These are phyloP conservation scores for Pleurotus eryngii DNA, from an alignment of 768 basidiomycete genomes.

Conservation along the genomic window DNA sequence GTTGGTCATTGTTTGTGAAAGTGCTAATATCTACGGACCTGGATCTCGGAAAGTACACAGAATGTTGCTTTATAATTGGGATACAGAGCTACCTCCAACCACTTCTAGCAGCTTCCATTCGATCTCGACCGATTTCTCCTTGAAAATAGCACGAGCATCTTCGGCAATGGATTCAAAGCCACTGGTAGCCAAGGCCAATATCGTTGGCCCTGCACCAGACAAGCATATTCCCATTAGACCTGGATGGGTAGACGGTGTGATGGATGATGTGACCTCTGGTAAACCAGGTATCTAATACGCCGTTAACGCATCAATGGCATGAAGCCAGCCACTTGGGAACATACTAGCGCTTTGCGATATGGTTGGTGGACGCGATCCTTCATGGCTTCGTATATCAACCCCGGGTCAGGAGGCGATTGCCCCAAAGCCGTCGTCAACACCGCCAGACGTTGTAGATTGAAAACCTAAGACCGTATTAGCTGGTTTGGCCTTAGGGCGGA, in stretches of 20 bases:
- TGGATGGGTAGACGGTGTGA: conserved; percentile 87
- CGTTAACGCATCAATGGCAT: background rate
- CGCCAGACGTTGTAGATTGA: conserved; percentile 94
- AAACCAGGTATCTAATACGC: conserved; percentile 84
- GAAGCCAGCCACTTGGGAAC: conserved; percentile 20
- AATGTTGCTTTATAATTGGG: background rate
- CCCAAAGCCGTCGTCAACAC: conserved; percentile 94
- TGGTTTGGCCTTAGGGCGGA: too few relatives aligned
- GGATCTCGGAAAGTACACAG: too few relatives aligned
- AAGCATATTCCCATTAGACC: conserved; percentile 97
- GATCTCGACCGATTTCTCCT: conserved; percentile 67
- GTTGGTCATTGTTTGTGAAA: too few relatives aligned
- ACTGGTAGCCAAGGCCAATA: conserved; percentile 86
- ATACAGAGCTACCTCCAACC: conserved; percentile 38
- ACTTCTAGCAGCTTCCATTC: conserved; percentile 89
- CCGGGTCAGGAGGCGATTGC: conserved; percentile 87
- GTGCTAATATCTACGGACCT: too few relatives aligned
- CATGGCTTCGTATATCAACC: conserved; percentile 99
- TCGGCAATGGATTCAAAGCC: conserved; percentile 85
- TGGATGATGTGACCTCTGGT: conserved; percentile 83
- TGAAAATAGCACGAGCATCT: conserved; percentile 75
- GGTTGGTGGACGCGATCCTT: conserved; percentile 98
- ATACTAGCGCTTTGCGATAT: conserved; percentile 81
- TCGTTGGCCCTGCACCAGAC: conserved; percentile 96
- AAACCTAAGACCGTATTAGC: conserved; percentile 56